Conservation (phyloP, 805 yeast genomes). For the Limtongia smithiae region DNA sequence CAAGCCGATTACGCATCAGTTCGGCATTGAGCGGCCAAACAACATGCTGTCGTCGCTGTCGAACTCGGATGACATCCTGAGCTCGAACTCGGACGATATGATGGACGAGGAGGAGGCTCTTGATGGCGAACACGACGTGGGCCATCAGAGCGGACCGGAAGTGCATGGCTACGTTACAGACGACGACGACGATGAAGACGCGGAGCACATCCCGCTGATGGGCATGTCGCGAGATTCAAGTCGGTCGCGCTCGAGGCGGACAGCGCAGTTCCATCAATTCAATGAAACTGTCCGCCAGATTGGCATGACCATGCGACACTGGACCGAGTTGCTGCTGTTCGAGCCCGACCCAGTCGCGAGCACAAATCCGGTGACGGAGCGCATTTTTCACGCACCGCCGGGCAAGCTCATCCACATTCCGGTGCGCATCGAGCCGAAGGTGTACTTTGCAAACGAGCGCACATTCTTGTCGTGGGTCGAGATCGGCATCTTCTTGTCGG, state of each 20-base stretch:
- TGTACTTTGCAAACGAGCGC: slow-evolving; percentile 97
- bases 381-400: slow-evolving; percentile 44
- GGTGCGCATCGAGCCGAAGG: slow-evolving; percentile 96
- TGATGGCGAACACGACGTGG: slow-evolving; percentile 35
- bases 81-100: slow-evolving; percentile 36
- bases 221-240: slow-evolving; percentile 15
- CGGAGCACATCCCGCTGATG: slow-evolving; percentile 31
- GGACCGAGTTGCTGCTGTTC: slow-evolving; percentile 18
- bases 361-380: slow-evolving; percentile 7
- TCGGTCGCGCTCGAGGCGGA: slow-evolving; percentile 13
- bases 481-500: slow-evolving; percentile 80
- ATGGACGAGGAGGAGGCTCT: slow-evolving; percentile 38
- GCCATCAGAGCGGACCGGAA: too few species aligned
- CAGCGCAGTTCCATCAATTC: slow-evolving; percentile 9
- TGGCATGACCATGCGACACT: slow-evolving; percentile 11
- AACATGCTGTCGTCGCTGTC: slow-evolving; percentile 28
- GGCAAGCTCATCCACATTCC: slow-evolving; percentile 91
- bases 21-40: slow-evolving; percentile 58
- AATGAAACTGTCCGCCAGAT: slow-evolving; percentile 16
- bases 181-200: slow-evolving; percentile 30
- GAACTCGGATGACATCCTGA: slow-evolving; percentile 32
- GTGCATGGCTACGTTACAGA: slow-evolving; percentile 13
- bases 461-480: slow-evolving; percentile 93
- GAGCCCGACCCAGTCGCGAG: slow-evolving; percentile 12
- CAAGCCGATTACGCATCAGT: slow-evolving; percentile 68